phyloP scores from a whole-genome alignment of 495 filamentous ascomycete genomes.

The Neurospora tetraspora region DNA sequence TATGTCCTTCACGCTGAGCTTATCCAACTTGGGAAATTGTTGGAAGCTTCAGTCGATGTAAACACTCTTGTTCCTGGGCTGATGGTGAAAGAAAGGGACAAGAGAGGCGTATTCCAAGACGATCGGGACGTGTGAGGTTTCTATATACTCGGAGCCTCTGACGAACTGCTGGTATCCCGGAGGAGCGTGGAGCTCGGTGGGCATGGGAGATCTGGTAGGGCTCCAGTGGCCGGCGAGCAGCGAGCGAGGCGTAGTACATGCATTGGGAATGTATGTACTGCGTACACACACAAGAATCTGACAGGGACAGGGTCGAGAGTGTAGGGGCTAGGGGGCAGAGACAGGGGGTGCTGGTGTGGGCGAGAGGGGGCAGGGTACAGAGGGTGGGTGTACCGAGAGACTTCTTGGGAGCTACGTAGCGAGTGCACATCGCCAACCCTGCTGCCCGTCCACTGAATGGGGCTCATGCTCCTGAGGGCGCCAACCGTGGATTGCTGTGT shows the following conservation, averaged over 20 bases:
- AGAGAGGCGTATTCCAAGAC: neutral
- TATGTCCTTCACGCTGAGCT: neutral
- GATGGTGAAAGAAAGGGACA: neutral
- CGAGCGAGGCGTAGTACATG: constrained; percentile 22
- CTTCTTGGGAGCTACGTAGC: neutral
- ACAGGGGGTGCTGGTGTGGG: neutral
- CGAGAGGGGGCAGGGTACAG: neutral
- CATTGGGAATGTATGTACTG: constrained; percentile 15
- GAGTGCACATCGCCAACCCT: neutral
- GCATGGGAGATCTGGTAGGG: constrained; percentile 23
- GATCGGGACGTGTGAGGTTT: constrained; percentile 20
- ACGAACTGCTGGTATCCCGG: constrained; percentile 11
- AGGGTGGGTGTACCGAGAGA: neutral
- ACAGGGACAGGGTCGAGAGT: constrained; percentile 5
- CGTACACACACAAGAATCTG: constrained; percentile 2
- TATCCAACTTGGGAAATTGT: neutral
- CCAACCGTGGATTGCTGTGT: neutral
- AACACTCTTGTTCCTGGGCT: constrained; percentile 1
- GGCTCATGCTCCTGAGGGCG: neutral
- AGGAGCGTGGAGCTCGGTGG: constrained; percentile 19
- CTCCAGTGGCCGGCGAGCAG: constrained; percentile 5
- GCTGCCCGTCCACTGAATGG: neutral
- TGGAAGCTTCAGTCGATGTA: neutral
- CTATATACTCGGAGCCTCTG: constrained; percentile 19
- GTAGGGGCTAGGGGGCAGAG: constrained; percentile 7